Evolutionary conservation across 192 early-diverging fungal genomes (phyloP).

Genomic region (Radiomyces spectabilis): DNA sequence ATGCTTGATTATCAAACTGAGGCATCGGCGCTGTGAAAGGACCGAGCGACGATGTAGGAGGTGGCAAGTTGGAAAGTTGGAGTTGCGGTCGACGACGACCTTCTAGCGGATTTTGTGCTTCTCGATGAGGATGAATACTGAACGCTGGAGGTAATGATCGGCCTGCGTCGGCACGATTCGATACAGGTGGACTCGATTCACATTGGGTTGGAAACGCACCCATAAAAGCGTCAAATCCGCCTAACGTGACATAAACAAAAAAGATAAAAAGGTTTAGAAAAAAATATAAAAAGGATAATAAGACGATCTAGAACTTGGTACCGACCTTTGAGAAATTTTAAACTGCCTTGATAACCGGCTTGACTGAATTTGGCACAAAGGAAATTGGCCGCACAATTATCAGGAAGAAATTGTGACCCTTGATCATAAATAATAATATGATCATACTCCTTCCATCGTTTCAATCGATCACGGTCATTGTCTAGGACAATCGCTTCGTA

Average conservation of each 20-base stretch:
- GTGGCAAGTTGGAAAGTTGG: too few species aligned
- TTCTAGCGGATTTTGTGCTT: too few species aligned
- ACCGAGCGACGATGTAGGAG: slow-evolving; percentile 28
- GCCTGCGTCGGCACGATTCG: too few species aligned
- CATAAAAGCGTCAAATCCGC: slow-evolving; percentile 40
- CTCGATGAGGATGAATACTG: too few species aligned
- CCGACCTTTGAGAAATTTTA: slow-evolving; percentile 41
- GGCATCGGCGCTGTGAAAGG: slow-evolving; percentile 47
- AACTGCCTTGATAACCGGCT: slow-evolving; percentile 37
- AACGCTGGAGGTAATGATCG: too few species aligned
- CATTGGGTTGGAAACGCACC: slow-evolving; percentile 6
- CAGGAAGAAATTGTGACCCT: slow-evolving; percentile 36
- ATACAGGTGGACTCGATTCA: too few species aligned
- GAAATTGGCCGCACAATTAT: slow-evolving; percentile 41
- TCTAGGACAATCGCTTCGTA: slow-evolving; percentile 48
- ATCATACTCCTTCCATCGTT: slow-evolving; percentile 43
- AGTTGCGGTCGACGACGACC: neutral
- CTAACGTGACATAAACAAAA: slow-evolving; percentile 12
- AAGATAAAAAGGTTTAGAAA: neutral
- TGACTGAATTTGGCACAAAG: slow-evolving; percentile 54
- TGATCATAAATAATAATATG: slow-evolving; percentile 68
- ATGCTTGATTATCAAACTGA: slow-evolving; percentile 45
- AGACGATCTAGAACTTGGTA: neutral
- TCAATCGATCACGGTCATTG: slow-evolving; percentile 34
- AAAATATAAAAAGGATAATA: neutral